Conservation (phyloP, 306 rosid species). For the Cicer cuneatum region DNA sequence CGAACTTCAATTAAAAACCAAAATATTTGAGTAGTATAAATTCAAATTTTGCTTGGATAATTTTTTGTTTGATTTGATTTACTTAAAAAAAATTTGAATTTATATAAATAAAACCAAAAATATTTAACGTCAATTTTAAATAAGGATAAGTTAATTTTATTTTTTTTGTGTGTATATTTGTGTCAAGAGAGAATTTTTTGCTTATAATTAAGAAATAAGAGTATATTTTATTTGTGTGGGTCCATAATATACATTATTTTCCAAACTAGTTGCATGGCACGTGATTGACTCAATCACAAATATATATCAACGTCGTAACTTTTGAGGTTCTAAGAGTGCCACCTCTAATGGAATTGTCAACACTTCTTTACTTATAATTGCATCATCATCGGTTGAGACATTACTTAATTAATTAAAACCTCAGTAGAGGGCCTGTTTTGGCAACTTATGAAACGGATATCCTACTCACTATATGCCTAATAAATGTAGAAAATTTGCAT, state of each 20-base stretch:
- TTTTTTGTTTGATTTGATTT: too few relatives aligned
- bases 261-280: conserved; percentile 65
- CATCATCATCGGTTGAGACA: conserved; percentile 24
- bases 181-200: too few relatives aligned
- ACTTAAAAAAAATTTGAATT: too few relatives aligned
- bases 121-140: too few relatives aligned
- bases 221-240: conserved; percentile 25
- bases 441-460: conserved; percentile 1
- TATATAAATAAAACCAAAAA: too few relatives aligned
- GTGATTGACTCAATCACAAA: conserved; percentile 50
- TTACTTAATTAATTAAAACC: conserved; percentile 25
- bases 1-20: too few relatives aligned
- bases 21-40: too few relatives aligned
- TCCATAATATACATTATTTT: conserved; percentile 54
- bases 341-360: conserved; percentile 30
- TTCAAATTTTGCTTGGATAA: too few relatives aligned
- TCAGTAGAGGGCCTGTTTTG: not conserved
- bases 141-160: too few relatives aligned
- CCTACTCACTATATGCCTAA: not conserved
- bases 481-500: conserved; percentile 6
- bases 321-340: conserved; percentile 47
- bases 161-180: too few relatives aligned
- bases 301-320: conserved; percentile 34
- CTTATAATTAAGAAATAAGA: not conserved
- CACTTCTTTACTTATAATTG: not conserved